A percentile compares a stretch with the other conserved stretches of the same genome.
phyloP scores from a whole-genome alignment of 208 protist genomes.

The Acanthamoeba triangularis region DNA sequence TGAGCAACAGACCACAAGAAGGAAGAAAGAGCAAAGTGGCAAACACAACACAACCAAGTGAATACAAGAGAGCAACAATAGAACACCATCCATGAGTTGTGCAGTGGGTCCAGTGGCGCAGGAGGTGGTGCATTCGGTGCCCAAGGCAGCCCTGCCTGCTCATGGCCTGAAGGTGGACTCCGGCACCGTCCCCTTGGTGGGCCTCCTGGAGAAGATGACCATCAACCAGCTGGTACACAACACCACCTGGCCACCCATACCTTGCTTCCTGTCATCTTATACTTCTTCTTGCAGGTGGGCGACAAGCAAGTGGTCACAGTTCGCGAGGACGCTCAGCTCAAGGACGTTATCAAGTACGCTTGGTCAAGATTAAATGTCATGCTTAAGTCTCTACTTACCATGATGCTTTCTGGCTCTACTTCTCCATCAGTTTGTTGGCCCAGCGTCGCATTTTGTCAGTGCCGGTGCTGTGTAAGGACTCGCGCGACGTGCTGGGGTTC shows the following conservation, averaged over 20 bases:
- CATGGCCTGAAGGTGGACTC: conserved; percentile 34
- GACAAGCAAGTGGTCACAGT: conserved; percentile 51
- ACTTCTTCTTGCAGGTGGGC: background rate
- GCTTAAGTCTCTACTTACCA: background rate
- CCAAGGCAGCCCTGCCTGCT: background rate
- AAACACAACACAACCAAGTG: no score
- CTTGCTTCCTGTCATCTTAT: background rate
- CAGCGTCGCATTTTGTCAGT: background rate
- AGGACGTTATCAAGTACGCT: conserved; percentile 33
- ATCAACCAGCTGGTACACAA: conserved; percentile 61
- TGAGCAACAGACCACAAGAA: no score
- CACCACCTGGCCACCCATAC: no score
- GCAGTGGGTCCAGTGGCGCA: conserved; percentile 22
- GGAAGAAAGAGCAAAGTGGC: no score
- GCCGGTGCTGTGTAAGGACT: conserved; percentile 12
- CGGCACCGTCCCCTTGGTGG: background rate
- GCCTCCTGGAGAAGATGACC: background rate
- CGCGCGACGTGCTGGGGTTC: conserved; percentile 15
- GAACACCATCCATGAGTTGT: background rate
- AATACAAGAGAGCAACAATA: background rate
- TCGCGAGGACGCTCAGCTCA: conserved; percentile 4
- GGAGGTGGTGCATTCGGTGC: background rate
- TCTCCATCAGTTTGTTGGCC: conserved; percentile 12
- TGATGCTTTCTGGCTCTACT: background rate
- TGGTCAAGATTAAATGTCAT: no score